phyloP scores from a whole-genome alignment of 2,329 filamentous ascomycete species.

The Fusarium ramigenum region DNA sequence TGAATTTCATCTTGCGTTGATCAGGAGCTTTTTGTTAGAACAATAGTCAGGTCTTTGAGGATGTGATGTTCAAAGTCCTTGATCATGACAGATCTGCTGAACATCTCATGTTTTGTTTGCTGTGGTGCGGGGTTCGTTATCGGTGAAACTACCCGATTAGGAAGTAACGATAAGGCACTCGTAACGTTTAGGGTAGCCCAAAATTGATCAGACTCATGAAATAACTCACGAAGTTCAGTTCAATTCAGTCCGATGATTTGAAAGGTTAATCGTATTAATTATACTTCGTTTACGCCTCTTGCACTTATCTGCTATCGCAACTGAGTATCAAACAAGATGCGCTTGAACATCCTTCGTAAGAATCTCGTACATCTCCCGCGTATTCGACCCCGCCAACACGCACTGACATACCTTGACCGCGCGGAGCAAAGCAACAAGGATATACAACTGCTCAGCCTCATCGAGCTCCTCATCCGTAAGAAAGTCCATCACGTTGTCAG shows the following conservation, averaged over 20 bases:
- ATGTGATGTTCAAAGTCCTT: rapidly evolving
- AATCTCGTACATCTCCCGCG: not conserved
- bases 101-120: rapidly evolving
- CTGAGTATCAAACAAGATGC: not conserved
- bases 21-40: no score
- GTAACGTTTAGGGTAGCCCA: rapidly evolving
- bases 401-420: not conserved
- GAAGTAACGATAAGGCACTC: rapidly evolving
- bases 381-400: not conserved
- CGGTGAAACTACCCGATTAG: not conserved
- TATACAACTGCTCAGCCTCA: not conserved
- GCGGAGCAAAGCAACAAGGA: not conserved
- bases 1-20: not conserved
- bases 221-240: rapidly evolving
- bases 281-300: no score
- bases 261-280: rapidly evolving
- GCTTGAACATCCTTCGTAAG: not conserved
- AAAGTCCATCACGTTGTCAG: not conserved
- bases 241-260: rapidly evolving
- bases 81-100: not conserved
- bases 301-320: no score
- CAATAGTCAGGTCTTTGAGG: not conserved
- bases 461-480: not conserved
- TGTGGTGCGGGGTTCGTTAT: not conserved
- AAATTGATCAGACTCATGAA: no score